Percentiles rank a stretch among this genome's conserved stretches.
These are phyloP conservation scores for Alternaria sp. DNA, from an alignment of 2,329 filamentous ascomycete species.

Conservation along the genomic window DNA sequence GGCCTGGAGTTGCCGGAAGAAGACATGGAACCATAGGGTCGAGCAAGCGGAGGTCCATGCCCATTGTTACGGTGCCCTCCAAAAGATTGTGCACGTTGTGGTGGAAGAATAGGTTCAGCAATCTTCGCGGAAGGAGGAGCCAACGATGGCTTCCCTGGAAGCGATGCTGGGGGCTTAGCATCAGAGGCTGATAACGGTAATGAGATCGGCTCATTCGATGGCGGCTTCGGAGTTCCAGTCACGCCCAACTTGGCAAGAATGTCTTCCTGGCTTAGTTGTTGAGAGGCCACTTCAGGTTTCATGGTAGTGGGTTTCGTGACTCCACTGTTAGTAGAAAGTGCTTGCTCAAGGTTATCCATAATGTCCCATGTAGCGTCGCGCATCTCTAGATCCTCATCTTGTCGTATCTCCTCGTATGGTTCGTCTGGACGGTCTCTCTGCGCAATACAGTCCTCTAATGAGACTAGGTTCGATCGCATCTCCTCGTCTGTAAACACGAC, in stretches of 20 bases:
- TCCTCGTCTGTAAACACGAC: conserved; percentile 54
- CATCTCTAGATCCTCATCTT: conserved; percentile 47
- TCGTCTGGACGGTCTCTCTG: conserved; percentile 53
- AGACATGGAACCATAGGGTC: conserved; percentile 41
- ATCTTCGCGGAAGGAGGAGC: conserved; percentile 10
- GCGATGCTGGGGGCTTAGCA: conserved; percentile 21
- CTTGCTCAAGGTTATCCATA: conserved; percentile 54
- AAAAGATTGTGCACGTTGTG: conserved; percentile 36
- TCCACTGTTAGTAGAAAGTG: conserved; percentile 39
- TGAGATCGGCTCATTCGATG: conserved; percentile 33
- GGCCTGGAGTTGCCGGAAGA: conserved; percentile 19
- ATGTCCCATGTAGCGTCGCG: conserved; percentile 48
- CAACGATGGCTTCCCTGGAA: conserved; percentile 31
- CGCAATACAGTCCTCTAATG: conserved; percentile 55
- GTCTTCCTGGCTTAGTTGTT: conserved; percentile 46
- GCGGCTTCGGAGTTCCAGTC: conserved; percentile 50
- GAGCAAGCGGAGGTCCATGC: conserved; percentile 27
- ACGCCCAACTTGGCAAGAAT: conserved; percentile 50
- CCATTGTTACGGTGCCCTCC: conserved; percentile 27
- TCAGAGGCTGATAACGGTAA: conserved; percentile 23
- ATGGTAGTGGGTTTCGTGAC: conserved; percentile 15
- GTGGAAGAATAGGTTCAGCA: conserved; percentile 16
- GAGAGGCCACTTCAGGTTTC: conserved; percentile 9
- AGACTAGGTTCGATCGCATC: conserved; percentile 50
- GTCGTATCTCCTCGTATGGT: conserved; percentile 27